Percentiles rank a stretch among this genome's conserved stretches.
These are phyloP conservation scores for Trametes cingulata DNA, from an alignment of 768 basidiomycete species.

Conservation along the genomic window DNA sequence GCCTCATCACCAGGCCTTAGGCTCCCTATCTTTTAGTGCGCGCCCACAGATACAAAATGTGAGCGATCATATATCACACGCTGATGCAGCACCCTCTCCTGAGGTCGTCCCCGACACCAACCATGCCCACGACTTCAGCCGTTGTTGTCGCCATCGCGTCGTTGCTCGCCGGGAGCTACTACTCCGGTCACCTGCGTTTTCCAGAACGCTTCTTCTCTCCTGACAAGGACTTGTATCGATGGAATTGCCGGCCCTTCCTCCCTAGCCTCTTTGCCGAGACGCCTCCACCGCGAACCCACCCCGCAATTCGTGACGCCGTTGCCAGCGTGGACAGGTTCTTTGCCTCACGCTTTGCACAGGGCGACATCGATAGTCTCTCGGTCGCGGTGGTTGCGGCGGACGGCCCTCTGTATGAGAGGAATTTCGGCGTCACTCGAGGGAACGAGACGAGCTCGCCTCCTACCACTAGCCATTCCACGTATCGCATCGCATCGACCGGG, in stretches of 20 bases:
- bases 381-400: constrained; percentile 48
- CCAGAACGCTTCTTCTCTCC: not conserved
- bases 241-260: constrained; percentile 30
- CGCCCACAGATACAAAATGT: no score
- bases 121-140: not conserved
- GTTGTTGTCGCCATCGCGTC: not conserved
- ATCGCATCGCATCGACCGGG: constrained; percentile 52
- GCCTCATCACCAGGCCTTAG: no score
- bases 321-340: constrained; percentile 19
- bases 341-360: constrained; percentile 19
- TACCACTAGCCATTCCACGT: constrained; percentile 44
- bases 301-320: constrained; percentile 16
- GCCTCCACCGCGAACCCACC: constrained; percentile 20
- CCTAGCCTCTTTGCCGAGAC: constrained; percentile 29
- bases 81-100: no score
- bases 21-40: no score
- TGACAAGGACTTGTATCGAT: constrained; percentile 12
- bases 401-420: constrained; percentile 46
- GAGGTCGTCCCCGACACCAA: no score
- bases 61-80: no score
- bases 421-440: constrained; percentile 37
- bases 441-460: constrained; percentile 11
- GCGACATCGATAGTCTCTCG: constrained; percentile 50
- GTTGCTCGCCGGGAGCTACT: not conserved
- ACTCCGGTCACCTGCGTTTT: not conserved